Evolutionary conservation across 2,329 filamentous ascomycete species (phyloP).

Genomic region (Zasmidium cellare): DNA sequence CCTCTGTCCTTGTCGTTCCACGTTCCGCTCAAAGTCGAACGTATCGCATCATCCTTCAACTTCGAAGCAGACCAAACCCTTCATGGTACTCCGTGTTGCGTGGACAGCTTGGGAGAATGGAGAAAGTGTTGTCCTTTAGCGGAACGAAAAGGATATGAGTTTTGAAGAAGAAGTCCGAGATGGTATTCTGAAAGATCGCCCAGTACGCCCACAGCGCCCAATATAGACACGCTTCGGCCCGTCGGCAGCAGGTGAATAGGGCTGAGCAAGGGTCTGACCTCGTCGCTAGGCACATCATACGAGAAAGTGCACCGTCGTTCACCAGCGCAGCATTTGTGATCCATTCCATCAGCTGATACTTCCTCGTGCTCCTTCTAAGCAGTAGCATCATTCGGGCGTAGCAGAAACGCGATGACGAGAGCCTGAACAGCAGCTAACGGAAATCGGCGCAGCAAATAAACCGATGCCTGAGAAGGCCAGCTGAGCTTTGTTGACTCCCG

Average conservation of each 20-base stretch:
- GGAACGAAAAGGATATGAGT: neutral
- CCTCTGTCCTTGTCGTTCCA: too few species aligned
- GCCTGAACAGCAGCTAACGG: neutral
- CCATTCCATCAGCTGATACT: neutral
- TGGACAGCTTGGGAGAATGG: too few species aligned
- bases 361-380: neutral
- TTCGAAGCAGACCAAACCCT: too few species aligned
- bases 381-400: neutral
- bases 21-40: too few species aligned
- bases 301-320: neutral
- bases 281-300: neutral
- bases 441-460: neutral
- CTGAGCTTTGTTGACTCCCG: slow-evolving; percentile 1
- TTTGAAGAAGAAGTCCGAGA: too few species aligned
- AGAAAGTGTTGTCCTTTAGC: too few species aligned
- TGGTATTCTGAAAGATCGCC: too few species aligned
- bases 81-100: too few species aligned
- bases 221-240: neutral
- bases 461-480: neutral
- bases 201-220: too few species aligned
- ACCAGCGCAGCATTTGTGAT: neutral
- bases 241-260: neutral
- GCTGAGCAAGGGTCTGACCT: neutral
- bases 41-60: too few species aligned
- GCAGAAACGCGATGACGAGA: neutral